Conservation (phyloP, 2,329 filamentous ascomycete species). For the Beauveria caledonica region DNA sequence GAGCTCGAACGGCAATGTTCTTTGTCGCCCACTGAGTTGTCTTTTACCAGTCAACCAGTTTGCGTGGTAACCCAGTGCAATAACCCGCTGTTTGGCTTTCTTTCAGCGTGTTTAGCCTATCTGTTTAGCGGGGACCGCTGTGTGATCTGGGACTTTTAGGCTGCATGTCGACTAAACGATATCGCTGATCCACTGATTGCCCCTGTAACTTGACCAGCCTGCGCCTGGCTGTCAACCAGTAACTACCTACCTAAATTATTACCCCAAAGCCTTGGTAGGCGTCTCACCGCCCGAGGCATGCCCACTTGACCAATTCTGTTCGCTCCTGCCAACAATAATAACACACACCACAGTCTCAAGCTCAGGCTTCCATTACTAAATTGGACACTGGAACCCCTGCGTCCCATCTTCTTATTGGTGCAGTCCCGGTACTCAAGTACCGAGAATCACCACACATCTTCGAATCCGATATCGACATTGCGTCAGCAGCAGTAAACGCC, state of each 20-base stretch:
- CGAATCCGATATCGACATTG: background rate
- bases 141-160: background rate
- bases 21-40: too few species aligned
- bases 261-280: too few species aligned
- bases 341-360: background rate
- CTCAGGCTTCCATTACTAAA: background rate
- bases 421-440: background rate
- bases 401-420: background rate
- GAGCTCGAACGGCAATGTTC: too few species aligned
- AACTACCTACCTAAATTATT: background rate
- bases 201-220: background rate
- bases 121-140: background rate
- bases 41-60: too few species aligned
- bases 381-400: constrained; percentile 1
- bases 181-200: background rate
- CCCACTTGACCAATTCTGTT: background rate
- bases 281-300: background rate
- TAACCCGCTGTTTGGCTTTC: background rate
- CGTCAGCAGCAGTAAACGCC: background rate
- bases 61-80: background rate
- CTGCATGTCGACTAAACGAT: background rate
- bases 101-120: background rate
- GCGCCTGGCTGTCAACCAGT: background rate
- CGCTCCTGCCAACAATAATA: background rate
- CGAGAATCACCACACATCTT: background rate